Evolutionary conservation across 805 yeast species (phyloP).

Genomic region (Schwanniomyces pseudopolymorphus): DNA sequence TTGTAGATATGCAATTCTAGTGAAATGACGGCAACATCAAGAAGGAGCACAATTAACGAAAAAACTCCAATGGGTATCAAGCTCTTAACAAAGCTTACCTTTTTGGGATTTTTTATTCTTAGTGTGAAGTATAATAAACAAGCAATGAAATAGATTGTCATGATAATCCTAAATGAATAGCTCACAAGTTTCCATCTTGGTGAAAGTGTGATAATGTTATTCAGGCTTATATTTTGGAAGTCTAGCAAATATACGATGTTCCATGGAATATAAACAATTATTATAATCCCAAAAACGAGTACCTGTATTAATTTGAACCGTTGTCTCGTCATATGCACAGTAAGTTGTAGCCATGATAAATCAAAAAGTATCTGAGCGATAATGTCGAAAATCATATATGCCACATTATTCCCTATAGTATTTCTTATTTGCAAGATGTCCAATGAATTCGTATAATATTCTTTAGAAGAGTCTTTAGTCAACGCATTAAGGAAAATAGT

Average conservation of each 20-base stretch:
- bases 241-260: neutral
- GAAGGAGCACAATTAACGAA: conserved; percentile 37
- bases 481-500: conserved; percentile 51
- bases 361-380: conserved; percentile 46
- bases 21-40: conserved; percentile 33
- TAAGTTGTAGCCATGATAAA: conserved; percentile 57
- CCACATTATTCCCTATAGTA: conserved; percentile 34
- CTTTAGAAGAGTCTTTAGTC: conserved; percentile 46
- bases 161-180: conserved; percentile 26
- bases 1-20: conserved; percentile 26
- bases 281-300: conserved; percentile 28
- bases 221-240: neutral
- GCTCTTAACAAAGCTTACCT: conserved; percentile 45
- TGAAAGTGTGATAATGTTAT: conserved; percentile 1
- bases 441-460: conserved; percentile 54
- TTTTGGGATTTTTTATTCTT: conserved; percentile 31
- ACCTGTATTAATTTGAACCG: conserved; percentile 27
- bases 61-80: conserved; percentile 51
- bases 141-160: conserved; percentile 28
- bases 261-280: conserved; percentile 17
- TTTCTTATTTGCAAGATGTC: conserved; percentile 45
- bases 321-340: conserved; percentile 34
- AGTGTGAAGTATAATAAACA: conserved; percentile 40
- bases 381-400: conserved; percentile 38
- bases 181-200: conserved; percentile 25